These are phyloP conservation scores for Balakata baccata DNA, from an alignment of 345 rosid species.

Conservation along the genomic window DNA sequence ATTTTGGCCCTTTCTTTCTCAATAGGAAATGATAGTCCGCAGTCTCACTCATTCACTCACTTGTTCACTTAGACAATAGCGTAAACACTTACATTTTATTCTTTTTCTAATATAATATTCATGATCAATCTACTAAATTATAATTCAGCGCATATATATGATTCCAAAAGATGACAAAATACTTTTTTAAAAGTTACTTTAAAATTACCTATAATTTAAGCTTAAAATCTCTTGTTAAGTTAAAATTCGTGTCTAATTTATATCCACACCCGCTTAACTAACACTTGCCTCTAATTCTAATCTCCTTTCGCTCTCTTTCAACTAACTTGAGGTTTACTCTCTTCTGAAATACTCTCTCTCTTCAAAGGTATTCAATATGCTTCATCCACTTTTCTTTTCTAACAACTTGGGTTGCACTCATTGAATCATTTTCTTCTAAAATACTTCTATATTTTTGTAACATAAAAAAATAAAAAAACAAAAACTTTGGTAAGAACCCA, in stretches of 20 bases:
- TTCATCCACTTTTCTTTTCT: slow-evolving; percentile 1
- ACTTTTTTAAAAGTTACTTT: no score
- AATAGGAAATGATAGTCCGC: slow-evolving; percentile 24
- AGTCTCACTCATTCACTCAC: slow-evolving; percentile 10
- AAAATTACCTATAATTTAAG: no score
- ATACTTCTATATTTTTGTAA: slow-evolving; percentile 22
- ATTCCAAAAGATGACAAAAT: no score
- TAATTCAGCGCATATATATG: no score
- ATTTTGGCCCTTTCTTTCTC: not conserved
- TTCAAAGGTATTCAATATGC: not conserved
- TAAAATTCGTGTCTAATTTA: no score
- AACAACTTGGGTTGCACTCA: slow-evolving; percentile 47
- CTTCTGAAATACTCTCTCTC: slow-evolving; percentile 31
- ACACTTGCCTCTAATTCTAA: not conserved
- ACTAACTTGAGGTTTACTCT: slow-evolving; percentile 41
- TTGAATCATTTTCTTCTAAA: slow-evolving; percentile 41
- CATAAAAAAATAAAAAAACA: slow-evolving; percentile 1
- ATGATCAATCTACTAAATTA: no score
- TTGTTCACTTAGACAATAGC: not conserved
- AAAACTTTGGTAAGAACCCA: slow-evolving; percentile 14
- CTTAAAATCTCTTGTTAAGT: no score
- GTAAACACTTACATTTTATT: no score
- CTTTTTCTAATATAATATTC: no score
- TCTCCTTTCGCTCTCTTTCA: slow-evolving; percentile 2
- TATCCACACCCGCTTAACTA: no score